Evolutionary conservation across 306 rosid genomes (phyloP).

Genomic region (Prinsepia uniflora): DNA sequence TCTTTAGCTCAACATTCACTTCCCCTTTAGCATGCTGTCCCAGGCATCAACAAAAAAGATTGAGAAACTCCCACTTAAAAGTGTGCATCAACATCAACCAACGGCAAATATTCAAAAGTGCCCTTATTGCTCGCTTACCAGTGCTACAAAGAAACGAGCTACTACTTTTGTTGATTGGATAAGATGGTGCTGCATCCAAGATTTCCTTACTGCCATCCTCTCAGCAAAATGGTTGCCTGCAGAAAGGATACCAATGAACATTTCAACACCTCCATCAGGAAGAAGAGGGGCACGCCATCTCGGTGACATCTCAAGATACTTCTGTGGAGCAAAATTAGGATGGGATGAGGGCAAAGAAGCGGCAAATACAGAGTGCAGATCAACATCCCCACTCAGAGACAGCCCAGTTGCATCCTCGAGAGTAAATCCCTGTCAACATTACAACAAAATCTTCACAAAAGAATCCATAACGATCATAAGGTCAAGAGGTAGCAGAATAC

Average conservation of each 20-base stretch:
- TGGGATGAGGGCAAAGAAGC: conserved; percentile 81
- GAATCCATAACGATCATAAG: conserved; percentile 16
- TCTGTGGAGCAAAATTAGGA: conserved; percentile 76
- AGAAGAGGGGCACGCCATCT: conserved; percentile 69
- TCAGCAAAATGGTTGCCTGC: conserved; percentile 98
- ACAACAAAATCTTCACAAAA: conserved; percentile 11
- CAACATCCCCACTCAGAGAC: conserved; percentile 63
- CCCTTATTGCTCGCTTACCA: conserved; percentile 49
- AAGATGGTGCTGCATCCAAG: conserved; percentile 88
- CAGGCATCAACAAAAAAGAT: conserved; percentile 21
- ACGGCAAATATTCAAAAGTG: conserved; percentile 1
- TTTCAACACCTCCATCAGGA: conserved; percentile 47
- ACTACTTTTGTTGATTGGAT: conserved; percentile 70
- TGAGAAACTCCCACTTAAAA: conserved; percentile 16
- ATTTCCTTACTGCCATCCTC: conserved; percentile 92
- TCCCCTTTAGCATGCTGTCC: conserved; percentile 70
- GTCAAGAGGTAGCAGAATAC: conserved; percentile 19
- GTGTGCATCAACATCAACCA: neutral
- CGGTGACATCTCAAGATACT: conserved; percentile 68
- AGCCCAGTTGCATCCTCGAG: conserved; percentile 97
- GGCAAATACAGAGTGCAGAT: conserved; percentile 68
- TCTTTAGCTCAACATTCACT: conserved; percentile 69
- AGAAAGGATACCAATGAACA: conserved; percentile 86
- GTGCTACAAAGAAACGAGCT: conserved; percentile 91
- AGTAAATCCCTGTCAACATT: conserved; percentile 65